phyloP scores from a whole-genome alignment of 2,329 filamentous ascomycete genomes.

The Dactylellina haptotyla region DNA sequence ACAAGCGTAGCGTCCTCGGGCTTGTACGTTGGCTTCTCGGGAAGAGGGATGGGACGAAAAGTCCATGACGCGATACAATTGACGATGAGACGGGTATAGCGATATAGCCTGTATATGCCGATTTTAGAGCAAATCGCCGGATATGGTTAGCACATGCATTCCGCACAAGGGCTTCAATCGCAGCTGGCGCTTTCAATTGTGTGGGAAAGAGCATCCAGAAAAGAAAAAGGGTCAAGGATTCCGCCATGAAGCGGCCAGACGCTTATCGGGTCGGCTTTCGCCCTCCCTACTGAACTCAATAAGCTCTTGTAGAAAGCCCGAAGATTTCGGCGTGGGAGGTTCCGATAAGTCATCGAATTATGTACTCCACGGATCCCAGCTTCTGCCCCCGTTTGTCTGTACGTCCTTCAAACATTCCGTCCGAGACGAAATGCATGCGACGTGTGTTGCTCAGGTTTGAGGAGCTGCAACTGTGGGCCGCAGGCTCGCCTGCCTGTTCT shows the following conservation, averaged over 20 bases:
- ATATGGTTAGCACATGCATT: constrained; percentile 41
- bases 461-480: constrained; percentile 51
- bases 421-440: constrained; percentile 51
- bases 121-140: constrained; percentile 39
- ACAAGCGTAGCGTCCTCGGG: constrained; percentile 87
- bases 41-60: constrained; percentile 85
- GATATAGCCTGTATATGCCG: constrained; percentile 80
- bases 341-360: constrained; percentile 53
- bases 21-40: constrained; percentile 77
- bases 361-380: constrained; percentile 45
- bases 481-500: constrained; percentile 37
- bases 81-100: constrained; percentile 84
- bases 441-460: constrained; percentile 39
- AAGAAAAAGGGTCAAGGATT: constrained; percentile 8
- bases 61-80: constrained; percentile 86
- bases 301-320: constrained; percentile 30
- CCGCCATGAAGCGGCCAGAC: constrained; percentile 16
- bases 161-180: neutral
- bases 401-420: constrained; percentile 42
- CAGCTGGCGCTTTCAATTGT: neutral
- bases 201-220: neutral
- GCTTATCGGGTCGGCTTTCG: constrained; percentile 48
- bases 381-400: constrained; percentile 27
- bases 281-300: constrained; percentile 20
- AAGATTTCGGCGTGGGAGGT: constrained; percentile 49